phyloP scores from a whole-genome alignment of 352 stramenopile genomes.

The Phytopythium oedochilum region DNA sequence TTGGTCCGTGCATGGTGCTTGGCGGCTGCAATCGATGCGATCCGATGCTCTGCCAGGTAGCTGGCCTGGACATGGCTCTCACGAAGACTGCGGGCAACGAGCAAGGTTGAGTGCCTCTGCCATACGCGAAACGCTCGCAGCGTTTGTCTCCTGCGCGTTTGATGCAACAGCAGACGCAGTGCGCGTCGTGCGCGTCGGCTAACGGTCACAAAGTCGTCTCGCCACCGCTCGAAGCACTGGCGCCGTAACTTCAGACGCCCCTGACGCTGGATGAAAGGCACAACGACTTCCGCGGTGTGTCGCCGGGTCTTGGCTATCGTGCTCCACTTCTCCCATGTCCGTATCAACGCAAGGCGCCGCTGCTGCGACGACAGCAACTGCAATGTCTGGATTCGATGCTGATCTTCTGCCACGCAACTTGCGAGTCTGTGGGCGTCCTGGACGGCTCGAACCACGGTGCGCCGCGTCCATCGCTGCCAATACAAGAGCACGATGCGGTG shows the following conservation, averaged over 20 bases:
- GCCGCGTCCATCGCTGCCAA: background rate
- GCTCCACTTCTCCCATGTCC: background rate
- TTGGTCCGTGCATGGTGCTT: background rate
- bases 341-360: background rate
- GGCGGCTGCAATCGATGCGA: background rate
- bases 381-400: background rate
- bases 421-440: background rate
- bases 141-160: background rate
- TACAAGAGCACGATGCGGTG: background rate
- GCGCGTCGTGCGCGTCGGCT: background rate
- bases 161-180: background rate
- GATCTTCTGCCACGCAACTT: background rate
- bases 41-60: background rate
- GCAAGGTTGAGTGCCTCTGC: background rate
- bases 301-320: background rate
- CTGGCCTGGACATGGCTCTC: background rate
- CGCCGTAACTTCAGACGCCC: background rate
- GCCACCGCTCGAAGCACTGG: background rate
- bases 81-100: background rate
- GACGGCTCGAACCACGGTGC: background rate
- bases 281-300: background rate
- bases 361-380: background rate
- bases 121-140: constrained; percentile 1
- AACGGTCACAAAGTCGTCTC: background rate
- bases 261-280: background rate